A percentile compares a stretch with the other conserved stretches of the same genome.
phyloP scores from a whole-genome alignment of 2,329 filamentous ascomycete species.

The Fusarium sp. region DNA sequence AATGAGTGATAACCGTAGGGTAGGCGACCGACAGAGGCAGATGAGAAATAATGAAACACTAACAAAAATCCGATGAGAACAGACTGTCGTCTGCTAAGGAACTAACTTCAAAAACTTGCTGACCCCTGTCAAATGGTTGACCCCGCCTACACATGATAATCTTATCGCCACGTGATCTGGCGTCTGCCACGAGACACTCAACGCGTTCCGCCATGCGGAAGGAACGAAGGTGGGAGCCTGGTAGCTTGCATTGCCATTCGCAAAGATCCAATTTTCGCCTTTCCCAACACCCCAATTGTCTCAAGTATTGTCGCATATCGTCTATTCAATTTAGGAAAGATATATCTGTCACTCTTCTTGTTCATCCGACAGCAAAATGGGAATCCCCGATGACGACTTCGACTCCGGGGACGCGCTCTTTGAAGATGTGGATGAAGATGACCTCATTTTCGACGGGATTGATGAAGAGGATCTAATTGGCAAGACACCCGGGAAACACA shows the following conservation, averaged over 20 bases:
- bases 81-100: too few relatives aligned
- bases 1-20: background rate
- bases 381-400: constrained; percentile 37
- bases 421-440: constrained; percentile 36
- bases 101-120: too few relatives aligned
- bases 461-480: constrained; percentile 27
- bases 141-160: background rate
- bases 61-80: background rate
- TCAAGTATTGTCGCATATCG: background rate
- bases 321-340: background rate
- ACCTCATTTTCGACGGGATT: constrained; percentile 38
- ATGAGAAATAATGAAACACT: accelerated
- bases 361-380: background rate
- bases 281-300: background rate
- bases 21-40: background rate
- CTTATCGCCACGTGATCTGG: constrained; percentile 13
- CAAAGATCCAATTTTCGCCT: background rate
- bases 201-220: background rate
- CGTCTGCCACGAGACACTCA: background rate
- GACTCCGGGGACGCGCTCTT: constrained; percentile 46
- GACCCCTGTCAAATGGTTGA: too few relatives aligned
- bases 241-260: background rate
- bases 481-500: constrained; percentile 19
- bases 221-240: background rate
- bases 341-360: background rate